A percentile compares a stretch with the other conserved stretches of the same genome.
Evolutionary conservation across 768 basidiomycete genomes (phyloP).

Genomic region (Termitomyces sp.): DNA sequence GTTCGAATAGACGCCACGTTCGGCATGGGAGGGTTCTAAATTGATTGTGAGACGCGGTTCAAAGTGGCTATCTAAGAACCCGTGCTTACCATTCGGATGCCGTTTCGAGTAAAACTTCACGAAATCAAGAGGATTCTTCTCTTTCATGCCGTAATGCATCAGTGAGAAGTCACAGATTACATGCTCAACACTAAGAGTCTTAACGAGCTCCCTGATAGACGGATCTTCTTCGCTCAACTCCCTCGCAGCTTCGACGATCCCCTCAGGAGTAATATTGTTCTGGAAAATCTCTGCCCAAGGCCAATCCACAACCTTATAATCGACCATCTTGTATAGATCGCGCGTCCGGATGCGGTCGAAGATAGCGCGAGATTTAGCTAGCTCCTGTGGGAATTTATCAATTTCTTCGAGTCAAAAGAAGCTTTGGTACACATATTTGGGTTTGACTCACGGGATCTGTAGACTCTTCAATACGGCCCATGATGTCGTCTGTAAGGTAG

Average conservation of each 20-base stretch:
- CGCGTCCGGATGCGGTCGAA: constrained; percentile 59
- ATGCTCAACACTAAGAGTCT: constrained; percentile 40
- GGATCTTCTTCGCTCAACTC: constrained; percentile 19
- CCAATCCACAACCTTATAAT: constrained; percentile 55
- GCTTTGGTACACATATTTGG: too few species aligned
- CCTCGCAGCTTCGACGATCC: constrained; percentile 43
- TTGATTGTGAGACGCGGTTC: neutral
- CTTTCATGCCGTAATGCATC: constrained; percentile 80
- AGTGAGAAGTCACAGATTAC: constrained; percentile 60
- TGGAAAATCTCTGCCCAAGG: constrained; percentile 31
- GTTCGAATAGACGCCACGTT: constrained; percentile 57
- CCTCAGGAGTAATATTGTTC: constrained; percentile 35
- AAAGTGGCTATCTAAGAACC: neutral
- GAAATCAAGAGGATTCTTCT: constrained; percentile 62
- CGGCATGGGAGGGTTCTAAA: constrained; percentile 42
- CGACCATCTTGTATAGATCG: constrained; percentile 68
- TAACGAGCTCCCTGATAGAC: constrained; percentile 24
- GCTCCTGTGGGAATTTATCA: constrained; percentile 41
- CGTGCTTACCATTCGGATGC: constrained; percentile 47
- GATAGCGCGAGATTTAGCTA: constrained; percentile 55
- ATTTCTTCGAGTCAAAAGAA: neutral
- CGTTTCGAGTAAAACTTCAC: constrained; percentile 76
- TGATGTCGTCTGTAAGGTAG: constrained; percentile 66
- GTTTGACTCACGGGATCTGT: constrained; percentile 37
- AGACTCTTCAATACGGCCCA: constrained; percentile 55